phyloP scores from a whole-genome alignment of 2,329 filamentous ascomycete genomes.

The Geosmithia morbida region DNA sequence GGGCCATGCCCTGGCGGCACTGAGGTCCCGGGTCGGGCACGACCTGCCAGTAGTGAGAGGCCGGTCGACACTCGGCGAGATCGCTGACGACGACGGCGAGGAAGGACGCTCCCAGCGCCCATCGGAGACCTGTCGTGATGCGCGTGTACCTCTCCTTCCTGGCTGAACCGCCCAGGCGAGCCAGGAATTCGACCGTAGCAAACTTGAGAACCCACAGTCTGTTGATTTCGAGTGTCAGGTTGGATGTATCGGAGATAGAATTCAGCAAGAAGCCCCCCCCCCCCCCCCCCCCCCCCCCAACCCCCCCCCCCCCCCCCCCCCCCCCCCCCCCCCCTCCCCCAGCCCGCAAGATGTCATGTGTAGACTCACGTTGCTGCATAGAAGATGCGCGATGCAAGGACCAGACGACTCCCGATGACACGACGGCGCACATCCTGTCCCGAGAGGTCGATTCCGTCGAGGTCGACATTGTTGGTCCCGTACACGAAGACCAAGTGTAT shows the following conservation, averaged over 20 bases:
- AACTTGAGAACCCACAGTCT: conserved; percentile 89
- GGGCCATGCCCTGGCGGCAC: conserved; percentile 76
- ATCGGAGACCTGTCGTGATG: conserved; percentile 56
- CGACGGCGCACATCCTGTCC: conserved; percentile 46
- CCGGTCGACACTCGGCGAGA: conserved; percentile 69
- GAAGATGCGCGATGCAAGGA: conserved; percentile 68
- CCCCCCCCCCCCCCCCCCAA: too few relatives aligned
- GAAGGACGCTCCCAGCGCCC: conserved; percentile 66
- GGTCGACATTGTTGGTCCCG: conserved; percentile 78
- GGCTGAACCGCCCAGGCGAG: conserved; percentile 66
- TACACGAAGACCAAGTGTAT: conserved; percentile 73
- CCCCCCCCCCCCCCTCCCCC: too few relatives aligned
- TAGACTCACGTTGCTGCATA: conserved; percentile 78
- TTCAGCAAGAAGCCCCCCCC: not conserved
- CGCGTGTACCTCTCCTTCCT: conserved; percentile 68
- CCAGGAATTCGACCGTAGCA: conserved; percentile 82
- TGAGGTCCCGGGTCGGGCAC: conserved; percentile 68
- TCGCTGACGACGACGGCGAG: conserved; percentile 68
- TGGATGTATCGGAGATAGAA: not conserved
- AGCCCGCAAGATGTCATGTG: not conserved
- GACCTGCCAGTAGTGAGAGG: conserved; percentile 65
- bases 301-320: too few relatives aligned
- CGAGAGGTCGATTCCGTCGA: conserved; percentile 34
- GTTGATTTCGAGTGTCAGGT: conserved; percentile 1
- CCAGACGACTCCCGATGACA: conserved; percentile 63